phyloP scores from a whole-genome alignment of 495 filamentous ascomycete genomes.

The Jackrogersella multiformis region DNA sequence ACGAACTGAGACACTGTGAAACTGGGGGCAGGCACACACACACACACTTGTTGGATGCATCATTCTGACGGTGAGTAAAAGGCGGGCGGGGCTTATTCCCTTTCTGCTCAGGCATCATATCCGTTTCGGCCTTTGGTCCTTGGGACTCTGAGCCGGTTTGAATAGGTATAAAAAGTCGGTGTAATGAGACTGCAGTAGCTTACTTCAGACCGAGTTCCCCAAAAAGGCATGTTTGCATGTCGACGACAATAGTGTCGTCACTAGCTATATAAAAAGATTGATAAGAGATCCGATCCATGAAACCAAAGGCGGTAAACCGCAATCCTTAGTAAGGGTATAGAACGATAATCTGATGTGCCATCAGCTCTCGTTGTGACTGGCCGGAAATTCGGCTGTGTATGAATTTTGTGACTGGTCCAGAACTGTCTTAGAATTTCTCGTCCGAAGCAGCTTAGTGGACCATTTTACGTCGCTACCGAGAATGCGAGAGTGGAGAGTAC shows the following conservation, averaged over 20 bases:
- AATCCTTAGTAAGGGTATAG: slow-evolving; percentile 20
- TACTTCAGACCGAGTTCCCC: slow-evolving; percentile 33
- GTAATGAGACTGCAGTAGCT: slow-evolving; percentile 27
- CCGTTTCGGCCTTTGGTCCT: slow-evolving; percentile 24
- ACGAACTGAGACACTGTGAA: slow-evolving; percentile 35
- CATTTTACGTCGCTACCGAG: slow-evolving; percentile 27
- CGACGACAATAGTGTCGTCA: slow-evolving; percentile 26
- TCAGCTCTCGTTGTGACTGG: slow-evolving; percentile 28
- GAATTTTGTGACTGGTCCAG: slow-evolving; percentile 43
- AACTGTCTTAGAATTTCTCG: slow-evolving; percentile 32
- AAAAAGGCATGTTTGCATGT: slow-evolving; percentile 5
- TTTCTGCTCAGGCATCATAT: slow-evolving; percentile 27
- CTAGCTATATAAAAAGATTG: slow-evolving; percentile 29
- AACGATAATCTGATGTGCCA: slow-evolving; percentile 15
- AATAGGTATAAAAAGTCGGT: slow-evolving; percentile 38
- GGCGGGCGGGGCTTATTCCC: slow-evolving; percentile 23
- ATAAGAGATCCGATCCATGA: slow-evolving; percentile 25
- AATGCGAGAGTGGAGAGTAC: slow-evolving; percentile 20
- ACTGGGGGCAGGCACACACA: slow-evolving; percentile 22
- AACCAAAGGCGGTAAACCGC: slow-evolving; percentile 28
- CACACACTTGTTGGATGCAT: slow-evolving; percentile 26
- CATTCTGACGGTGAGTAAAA: slow-evolving; percentile 42
- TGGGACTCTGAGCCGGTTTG: slow-evolving; percentile 16
- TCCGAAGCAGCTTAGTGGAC: slow-evolving; percentile 30
- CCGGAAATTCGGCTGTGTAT: slow-evolving; percentile 36